phyloP scores from a whole-genome alignment of 352 stramenopile genomes.

The Plasmopara halstedii region DNA sequence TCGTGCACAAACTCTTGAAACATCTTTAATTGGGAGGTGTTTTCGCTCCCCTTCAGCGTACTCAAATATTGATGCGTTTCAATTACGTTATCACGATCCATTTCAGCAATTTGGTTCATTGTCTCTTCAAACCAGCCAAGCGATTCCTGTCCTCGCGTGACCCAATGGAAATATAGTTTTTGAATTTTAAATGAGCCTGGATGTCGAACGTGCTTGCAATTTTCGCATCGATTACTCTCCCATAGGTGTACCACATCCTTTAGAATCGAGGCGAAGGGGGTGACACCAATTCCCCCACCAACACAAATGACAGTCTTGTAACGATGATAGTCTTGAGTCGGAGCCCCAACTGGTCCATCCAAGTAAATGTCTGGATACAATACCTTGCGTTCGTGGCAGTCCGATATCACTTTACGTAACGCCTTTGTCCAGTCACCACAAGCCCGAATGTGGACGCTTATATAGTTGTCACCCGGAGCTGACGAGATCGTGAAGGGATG shows the following conservation, averaged over 20 bases:
- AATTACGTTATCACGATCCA: slow-evolving; percentile 74
- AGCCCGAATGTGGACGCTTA: slow-evolving; percentile 73
- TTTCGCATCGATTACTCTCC: slow-evolving; percentile 66
- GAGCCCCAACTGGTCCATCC: slow-evolving; percentile 64
- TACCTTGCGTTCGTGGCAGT: slow-evolving; percentile 55
- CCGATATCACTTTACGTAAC: slow-evolving; percentile 44
- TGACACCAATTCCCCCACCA: slow-evolving; percentile 72
- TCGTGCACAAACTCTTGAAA: slow-evolving; percentile 83
- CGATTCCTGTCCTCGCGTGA: slow-evolving; percentile 67
- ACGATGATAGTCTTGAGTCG: slow-evolving; percentile 66
- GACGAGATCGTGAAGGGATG: slow-evolving; percentile 90
- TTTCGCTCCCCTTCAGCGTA: slow-evolving; percentile 66
- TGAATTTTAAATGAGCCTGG: slow-evolving; percentile 66
- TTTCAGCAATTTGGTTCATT: slow-evolving; percentile 77
- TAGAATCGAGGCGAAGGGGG: slow-evolving; percentile 75
- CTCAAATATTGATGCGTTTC: slow-evolving; percentile 82
- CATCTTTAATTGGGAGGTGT: slow-evolving; percentile 67
- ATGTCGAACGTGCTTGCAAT: slow-evolving; percentile 66
- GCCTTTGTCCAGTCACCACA: slow-evolving; percentile 69
- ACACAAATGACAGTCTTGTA: slow-evolving; percentile 76
- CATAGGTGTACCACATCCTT: slow-evolving; percentile 69
- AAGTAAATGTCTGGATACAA: slow-evolving; percentile 68
- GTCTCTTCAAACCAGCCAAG: slow-evolving; percentile 80
- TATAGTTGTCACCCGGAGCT: slow-evolving; percentile 72
- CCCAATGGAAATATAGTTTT: slow-evolving; percentile 87